A percentile compares a stretch with the other conserved stretches of the same genome.
Evolutionary conservation across 257 asterid genomes (phyloP).

Genomic region (Capsicum rhomboideum): DNA sequence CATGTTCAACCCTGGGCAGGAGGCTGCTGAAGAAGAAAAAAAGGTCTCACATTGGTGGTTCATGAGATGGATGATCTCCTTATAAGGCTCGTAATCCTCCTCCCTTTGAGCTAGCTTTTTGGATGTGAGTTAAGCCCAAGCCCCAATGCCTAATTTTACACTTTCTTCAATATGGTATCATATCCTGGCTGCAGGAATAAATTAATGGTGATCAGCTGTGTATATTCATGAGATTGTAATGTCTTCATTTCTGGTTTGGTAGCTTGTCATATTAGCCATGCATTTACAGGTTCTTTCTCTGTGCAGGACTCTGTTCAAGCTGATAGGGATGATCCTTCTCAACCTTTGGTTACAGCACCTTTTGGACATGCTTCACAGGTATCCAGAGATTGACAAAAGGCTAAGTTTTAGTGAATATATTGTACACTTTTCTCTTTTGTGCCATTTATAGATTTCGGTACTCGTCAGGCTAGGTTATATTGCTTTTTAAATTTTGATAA

Average conservation of each 20-base stretch:
- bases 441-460: neutral
- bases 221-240: neutral
- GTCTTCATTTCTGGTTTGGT: neutral
- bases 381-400: conserved; percentile 6
- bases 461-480: neutral
- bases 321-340: conserved; percentile 95
- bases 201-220: neutral
- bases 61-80: neutral
- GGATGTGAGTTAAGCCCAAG: neutral
- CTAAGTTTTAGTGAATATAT: neutral
- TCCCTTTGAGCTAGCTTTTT: neutral
- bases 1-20: too few species aligned
- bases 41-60: neutral
- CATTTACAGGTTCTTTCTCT: conserved; percentile 16
- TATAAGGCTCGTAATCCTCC: neutral
- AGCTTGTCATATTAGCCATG: neutral
- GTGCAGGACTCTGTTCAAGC: conserved; percentile 48
- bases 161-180: neutral
- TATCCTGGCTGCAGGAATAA: neutral
- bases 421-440: neutral
- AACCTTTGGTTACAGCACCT: conserved; percentile 94
- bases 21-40: too few species aligned
- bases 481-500: neutral
- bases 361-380: conserved; percentile 99
- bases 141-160: too few species aligned